Conservation (phyloP, 1,139 yeast species). For the Geotrichum citri-aurantii region DNA sequence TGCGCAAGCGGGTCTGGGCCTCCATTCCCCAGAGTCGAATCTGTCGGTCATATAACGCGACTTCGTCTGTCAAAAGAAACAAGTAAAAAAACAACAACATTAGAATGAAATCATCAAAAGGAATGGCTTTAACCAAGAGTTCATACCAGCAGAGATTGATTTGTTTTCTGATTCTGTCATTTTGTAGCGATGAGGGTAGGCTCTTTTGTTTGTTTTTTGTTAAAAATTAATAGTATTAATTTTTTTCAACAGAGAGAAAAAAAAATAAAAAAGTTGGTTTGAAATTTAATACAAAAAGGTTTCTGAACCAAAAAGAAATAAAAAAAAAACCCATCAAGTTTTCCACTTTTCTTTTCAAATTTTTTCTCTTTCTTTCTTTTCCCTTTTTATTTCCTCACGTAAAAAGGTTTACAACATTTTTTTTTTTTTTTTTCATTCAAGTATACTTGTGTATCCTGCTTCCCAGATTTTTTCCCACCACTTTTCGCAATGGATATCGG, state of each 20-base stretch:
- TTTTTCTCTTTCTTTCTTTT: background rate
- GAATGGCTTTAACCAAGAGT: background rate
- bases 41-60: slow-evolving; percentile 90
- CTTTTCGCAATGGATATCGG: slow-evolving; percentile 57
- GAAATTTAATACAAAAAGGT: background rate
- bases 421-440: background rate
- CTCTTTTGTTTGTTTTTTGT: background rate
- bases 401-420: background rate
- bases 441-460: background rate
- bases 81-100: background rate
- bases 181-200: background rate
- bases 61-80: slow-evolving; percentile 50
- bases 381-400: background rate
- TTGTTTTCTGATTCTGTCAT: slow-evolving; percentile 11
- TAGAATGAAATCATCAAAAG: no score
- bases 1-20: slow-evolving; percentile 76
- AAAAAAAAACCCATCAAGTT: background rate
- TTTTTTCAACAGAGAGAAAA: no score
- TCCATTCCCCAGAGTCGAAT: slow-evolving; percentile 95
- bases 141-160: slow-evolving; percentile 20
- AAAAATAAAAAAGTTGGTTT: background rate
- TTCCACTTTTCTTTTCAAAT: background rate
- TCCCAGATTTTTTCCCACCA: background rate
- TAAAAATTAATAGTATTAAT: background rate
- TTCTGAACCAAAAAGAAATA: background rate